Evolutionary conservation across 1,139 yeast species (phyloP).

Genomic region (Hyphopichia burtonii): DNA sequence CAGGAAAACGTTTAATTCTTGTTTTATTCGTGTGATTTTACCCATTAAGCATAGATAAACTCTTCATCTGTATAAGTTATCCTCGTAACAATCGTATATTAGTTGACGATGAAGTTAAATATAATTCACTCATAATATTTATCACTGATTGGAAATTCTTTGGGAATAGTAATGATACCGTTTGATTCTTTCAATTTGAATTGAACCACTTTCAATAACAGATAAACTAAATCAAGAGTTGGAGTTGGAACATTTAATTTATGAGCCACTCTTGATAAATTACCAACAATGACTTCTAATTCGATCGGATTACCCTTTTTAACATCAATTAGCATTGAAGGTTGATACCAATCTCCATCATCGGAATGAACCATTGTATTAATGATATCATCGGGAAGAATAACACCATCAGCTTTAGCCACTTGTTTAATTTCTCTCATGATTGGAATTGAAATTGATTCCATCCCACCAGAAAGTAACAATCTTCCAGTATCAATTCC

Average conservation of each 20-base stretch:
- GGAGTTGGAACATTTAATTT: slow-evolving; percentile 18
- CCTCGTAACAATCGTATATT: too few species aligned
- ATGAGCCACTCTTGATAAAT: slow-evolving; percentile 14
- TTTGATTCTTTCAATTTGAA: slow-evolving; percentile 13
- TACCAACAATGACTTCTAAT: slow-evolving; percentile 30
- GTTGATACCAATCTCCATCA: slow-evolving; percentile 22
- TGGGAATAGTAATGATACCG: slow-evolving; percentile 6
- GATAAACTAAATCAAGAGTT: slow-evolving; percentile 22
- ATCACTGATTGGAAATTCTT: neutral
- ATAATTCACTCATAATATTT: too few species aligned
- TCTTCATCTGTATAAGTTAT: too few species aligned
- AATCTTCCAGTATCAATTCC: slow-evolving; percentile 28
- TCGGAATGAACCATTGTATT: slow-evolving; percentile 16
- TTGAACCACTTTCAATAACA: slow-evolving; percentile 27
- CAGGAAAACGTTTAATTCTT: too few species aligned
- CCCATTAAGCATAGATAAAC: too few species aligned
- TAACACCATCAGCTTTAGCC: slow-evolving; percentile 1
- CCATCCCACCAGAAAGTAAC: slow-evolving; percentile 14
- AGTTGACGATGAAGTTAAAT: too few species aligned
- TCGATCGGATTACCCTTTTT: slow-evolving; percentile 30
- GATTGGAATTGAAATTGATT: slow-evolving; percentile 4
- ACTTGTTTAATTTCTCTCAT: slow-evolving; percentile 12
- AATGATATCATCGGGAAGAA: slow-evolving; percentile 15
- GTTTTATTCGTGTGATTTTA: too few species aligned
- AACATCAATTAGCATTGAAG: slow-evolving; percentile 38